phyloP scores from a whole-genome alignment of 2,329 filamentous ascomycete species.

The Xylaria hypoxylon region DNA sequence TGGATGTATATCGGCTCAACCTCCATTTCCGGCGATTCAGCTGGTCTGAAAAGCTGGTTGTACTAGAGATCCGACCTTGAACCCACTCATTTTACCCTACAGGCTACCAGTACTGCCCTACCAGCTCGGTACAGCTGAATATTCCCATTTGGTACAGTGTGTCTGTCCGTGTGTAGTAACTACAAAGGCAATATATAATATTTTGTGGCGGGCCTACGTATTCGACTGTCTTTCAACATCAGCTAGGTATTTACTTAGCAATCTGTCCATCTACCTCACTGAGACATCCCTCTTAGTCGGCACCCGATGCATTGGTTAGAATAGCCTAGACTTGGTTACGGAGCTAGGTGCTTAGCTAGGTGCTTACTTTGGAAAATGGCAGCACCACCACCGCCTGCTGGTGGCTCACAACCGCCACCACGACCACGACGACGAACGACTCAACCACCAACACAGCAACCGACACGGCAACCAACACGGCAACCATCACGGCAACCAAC shows the following conservation, averaged over 20 bases:
- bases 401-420: conserved; percentile 37
- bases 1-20: background rate
- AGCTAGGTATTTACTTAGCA: too few species aligned
- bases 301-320: conserved; percentile 9
- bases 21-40: background rate
- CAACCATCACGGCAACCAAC: background rate
- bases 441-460: background rate
- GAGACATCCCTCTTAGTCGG: background rate
- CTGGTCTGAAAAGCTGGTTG: background rate
- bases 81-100: background rate
- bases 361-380: conserved; percentile 35
- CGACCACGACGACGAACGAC: conserved; percentile 38
- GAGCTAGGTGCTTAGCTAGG: conserved; percentile 5
- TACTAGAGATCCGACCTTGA: background rate
- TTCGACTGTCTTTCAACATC: too few species aligned
- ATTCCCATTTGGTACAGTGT: too few species aligned
- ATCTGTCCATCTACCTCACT: background rate
- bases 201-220: too few species aligned
- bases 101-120: too few species aligned
- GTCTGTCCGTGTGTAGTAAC: too few species aligned
- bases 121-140: too few species aligned
- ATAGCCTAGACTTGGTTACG: background rate
- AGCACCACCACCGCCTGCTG: conserved; percentile 37
- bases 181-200: too few species aligned
- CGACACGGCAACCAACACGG: background rate